phyloP scores from a whole-genome alignment of 306 rosid genomes.

The Fragaria vesca region DNA sequence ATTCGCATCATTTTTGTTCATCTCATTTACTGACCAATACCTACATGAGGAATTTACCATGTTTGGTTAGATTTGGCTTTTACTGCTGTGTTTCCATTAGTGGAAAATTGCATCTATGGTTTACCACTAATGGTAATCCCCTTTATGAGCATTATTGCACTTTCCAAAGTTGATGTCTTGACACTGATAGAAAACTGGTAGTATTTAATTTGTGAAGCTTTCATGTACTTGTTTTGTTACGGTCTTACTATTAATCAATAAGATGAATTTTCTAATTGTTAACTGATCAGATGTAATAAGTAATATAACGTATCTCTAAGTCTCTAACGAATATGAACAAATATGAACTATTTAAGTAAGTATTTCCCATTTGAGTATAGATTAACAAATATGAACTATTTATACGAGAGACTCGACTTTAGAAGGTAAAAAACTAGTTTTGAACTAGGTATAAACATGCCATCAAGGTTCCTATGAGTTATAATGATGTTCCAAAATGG shows the following conservation, averaged over 20 bases:
- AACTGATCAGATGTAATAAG: too few species aligned
- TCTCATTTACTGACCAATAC: neutral
- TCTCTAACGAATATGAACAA: neutral
- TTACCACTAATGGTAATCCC: neutral
- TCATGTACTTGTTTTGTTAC: too few species aligned
- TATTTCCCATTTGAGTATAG: too few species aligned
- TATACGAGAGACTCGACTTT: too few species aligned
- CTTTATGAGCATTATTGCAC: neutral
- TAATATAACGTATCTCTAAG: too few species aligned
- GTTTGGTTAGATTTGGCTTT: neutral
- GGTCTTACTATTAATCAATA: too few species aligned
- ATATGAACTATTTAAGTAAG: neutral
- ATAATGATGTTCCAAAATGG: neutral
- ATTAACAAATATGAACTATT: neutral
- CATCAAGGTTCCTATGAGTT: neutral
- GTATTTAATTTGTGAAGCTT: neutral
- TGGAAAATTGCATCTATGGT: neutral
- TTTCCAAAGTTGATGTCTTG: neutral
- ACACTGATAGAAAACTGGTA: neutral
- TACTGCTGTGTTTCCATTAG: neutral
- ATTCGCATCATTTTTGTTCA: constrained; percentile 11
- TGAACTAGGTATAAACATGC: neutral
- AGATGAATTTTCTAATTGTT: too few species aligned
- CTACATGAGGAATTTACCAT: neutral
- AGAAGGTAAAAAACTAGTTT: neutral